These are phyloP conservation scores for Emericellopsis atlantica DNA, from an alignment of 2,329 filamentous ascomycete genomes.

Conservation along the genomic window DNA sequence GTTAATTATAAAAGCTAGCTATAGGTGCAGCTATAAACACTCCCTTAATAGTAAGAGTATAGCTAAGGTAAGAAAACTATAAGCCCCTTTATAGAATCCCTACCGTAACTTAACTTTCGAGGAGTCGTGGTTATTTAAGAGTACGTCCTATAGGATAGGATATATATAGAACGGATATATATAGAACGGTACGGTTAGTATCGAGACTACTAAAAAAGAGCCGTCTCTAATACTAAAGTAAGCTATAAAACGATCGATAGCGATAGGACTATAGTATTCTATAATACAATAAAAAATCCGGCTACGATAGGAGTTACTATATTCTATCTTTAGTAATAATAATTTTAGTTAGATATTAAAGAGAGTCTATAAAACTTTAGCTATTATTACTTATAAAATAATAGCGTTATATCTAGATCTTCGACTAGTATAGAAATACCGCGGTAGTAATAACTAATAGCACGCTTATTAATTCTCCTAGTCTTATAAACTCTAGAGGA, in stretches of 20 bases:
- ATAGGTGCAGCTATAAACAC: conserved; percentile 3
- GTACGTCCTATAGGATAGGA: conserved; percentile 1
- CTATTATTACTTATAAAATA: too few relatives aligned
- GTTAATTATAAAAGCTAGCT: background rate
- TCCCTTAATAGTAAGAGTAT: conserved; percentile 2
- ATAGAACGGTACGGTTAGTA: conserved; percentile 2
- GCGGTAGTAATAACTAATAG: conserved; percentile 48
- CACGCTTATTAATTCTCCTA: conserved; percentile 55
- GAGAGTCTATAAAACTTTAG: too few relatives aligned
- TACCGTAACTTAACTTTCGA: conserved; percentile 1
- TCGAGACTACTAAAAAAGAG: background rate
- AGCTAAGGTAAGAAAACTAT: conserved; percentile 1
- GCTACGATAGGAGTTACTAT: background rate
- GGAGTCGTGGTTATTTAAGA: conserved; percentile 2
- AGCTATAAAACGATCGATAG: conserved; percentile 4
- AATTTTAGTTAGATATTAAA: too few relatives aligned
- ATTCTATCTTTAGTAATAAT: too few relatives aligned
- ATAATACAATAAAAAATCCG: background rate
- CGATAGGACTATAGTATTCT: conserved; percentile 5
- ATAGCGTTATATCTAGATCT: conserved; percentile 8
- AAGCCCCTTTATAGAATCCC: conserved; percentile 3
- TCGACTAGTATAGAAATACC: conserved; percentile 29
- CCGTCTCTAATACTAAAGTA: conserved; percentile 3
- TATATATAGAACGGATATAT: conserved; percentile 4
- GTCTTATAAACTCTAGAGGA: conserved; percentile 37